Conservation (phyloP, 2,329 filamentous ascomycete genomes). For the Talaromyces sp. region DNA sequence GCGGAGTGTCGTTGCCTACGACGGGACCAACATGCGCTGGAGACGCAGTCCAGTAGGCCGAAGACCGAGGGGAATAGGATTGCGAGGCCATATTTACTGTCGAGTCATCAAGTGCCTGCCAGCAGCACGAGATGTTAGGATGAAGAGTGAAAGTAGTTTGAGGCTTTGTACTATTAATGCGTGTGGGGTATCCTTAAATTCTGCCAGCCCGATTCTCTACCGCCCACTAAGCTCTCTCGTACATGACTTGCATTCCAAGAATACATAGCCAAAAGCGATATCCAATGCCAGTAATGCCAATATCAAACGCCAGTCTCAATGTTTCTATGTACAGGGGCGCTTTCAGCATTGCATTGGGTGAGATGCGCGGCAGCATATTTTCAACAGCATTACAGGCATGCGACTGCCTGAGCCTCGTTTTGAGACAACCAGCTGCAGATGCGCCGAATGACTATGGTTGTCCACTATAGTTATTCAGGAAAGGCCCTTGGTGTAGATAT, state of each 20-base stretch:
- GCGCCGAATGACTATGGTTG: neutral
- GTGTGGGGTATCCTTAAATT: neutral
- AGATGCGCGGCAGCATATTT: neutral
- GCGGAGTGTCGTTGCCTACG: conserved; percentile 52
- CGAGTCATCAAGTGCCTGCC: neutral
- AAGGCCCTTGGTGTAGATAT: neutral
- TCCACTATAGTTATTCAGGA: neutral
- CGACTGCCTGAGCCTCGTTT: neutral
- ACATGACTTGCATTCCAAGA: neutral
- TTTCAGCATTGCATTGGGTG: neutral
- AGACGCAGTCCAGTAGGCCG: conserved; percentile 16
- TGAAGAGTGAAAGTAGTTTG: neutral
- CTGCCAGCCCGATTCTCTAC: neutral
- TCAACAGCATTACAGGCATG: neutral
- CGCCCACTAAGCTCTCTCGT: neutral
- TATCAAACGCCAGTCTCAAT: neutral
- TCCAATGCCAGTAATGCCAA: neutral
- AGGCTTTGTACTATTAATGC: neutral
- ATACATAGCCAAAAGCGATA: neutral
- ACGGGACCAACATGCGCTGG: conserved; percentile 16
- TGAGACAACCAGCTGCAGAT: neutral
- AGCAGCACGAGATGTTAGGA: neutral
- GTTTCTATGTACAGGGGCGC: neutral
- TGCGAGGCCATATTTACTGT: conserved; percentile 4
- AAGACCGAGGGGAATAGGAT: conserved; percentile 19